These are phyloP conservation scores for Lactifluus volemus DNA, from an alignment of 768 basidiomycete species.

Conservation along the genomic window DNA sequence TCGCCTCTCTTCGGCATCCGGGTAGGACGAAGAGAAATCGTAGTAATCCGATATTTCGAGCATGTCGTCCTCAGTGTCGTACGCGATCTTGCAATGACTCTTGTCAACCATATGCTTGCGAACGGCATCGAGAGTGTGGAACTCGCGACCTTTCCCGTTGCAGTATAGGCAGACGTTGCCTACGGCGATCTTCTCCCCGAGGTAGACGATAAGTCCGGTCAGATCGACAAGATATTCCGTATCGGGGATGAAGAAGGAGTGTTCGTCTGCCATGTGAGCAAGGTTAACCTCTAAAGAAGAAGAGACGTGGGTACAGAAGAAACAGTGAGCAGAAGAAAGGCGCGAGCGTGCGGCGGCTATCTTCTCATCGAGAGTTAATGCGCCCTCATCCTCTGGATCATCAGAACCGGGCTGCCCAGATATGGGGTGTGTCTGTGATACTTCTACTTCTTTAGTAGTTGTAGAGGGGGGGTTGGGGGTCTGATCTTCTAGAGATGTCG, in stretches of 20 bases:
- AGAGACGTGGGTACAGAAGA: conserved; percentile 67
- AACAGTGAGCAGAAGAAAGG: conserved; percentile 59
- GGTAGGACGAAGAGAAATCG: conserved; percentile 81
- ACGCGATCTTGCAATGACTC: conserved; percentile 92
- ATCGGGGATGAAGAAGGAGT: conserved; percentile 97
- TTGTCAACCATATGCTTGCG: conserved; percentile 96
- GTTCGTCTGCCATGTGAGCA: conserved; percentile 75
- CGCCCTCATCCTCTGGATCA: not conserved
- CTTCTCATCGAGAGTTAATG: conserved; percentile 57
- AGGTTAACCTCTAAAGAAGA: conserved; percentile 56
- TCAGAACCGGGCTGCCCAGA: conserved; percentile 28
- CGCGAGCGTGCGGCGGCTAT: conserved; percentile 62
- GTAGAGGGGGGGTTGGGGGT: not conserved
- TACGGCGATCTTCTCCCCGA: conserved; percentile 91
- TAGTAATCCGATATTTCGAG: conserved; percentile 90
- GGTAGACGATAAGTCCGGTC: conserved; percentile 70
- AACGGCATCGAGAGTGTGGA: conserved; percentile 77
- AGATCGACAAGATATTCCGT: conserved; percentile 83
- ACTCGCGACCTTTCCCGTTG: conserved; percentile 73
- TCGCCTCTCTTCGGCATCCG: conserved; percentile 32
- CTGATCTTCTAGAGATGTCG: conserved; percentile 2
- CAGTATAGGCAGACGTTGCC: conserved; percentile 92
- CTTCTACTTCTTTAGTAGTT: not conserved
- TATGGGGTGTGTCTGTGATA: not conserved
- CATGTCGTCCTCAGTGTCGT: conserved; percentile 69